These are phyloP conservation scores for Dioscorea dumetorum DNA, from an alignment of 106 monocot species.

Conservation along the genomic window DNA sequence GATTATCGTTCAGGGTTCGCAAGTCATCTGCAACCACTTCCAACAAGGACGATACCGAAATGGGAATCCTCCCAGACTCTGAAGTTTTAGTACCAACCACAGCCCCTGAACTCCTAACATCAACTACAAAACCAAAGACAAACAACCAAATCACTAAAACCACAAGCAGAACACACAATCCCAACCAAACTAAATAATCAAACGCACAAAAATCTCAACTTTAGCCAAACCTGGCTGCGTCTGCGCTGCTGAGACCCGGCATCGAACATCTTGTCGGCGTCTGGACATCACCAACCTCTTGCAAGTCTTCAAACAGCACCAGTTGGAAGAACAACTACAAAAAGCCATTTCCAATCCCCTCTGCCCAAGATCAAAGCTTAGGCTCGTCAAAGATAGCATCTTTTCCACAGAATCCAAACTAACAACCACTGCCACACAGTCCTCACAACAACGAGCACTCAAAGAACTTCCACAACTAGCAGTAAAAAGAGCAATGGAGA, in stretches of 20 bases:
- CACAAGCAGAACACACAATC: neutral
- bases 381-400: constrained; percentile 50
- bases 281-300: constrained; percentile 4
- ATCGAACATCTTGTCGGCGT: constrained; percentile 47
- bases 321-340: constrained; percentile 10
- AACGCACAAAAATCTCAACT: neutral
- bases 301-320: constrained; percentile 14
- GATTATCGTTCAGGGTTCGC: constrained; percentile 57
- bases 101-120: constrained; percentile 5
- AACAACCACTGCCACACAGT: neutral
- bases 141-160: neutral
- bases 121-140: constrained; percentile 11
- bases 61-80: constrained; percentile 1
- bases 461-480: too few species aligned
- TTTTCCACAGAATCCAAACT: neutral
- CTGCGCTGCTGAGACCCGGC: constrained; percentile 35
- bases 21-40: constrained; percentile 58
- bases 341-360: constrained; percentile 27
- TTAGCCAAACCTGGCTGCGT: constrained; percentile 2
- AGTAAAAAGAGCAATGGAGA: too few species aligned
- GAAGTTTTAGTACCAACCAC: neutral
- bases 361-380: constrained; percentile 34
- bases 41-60: constrained; percentile 51
- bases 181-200: neutral
- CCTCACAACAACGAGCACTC: too few species aligned